Conservation (phyloP, 805 yeast species). For the Yamadazyma laniorum region DNA sequence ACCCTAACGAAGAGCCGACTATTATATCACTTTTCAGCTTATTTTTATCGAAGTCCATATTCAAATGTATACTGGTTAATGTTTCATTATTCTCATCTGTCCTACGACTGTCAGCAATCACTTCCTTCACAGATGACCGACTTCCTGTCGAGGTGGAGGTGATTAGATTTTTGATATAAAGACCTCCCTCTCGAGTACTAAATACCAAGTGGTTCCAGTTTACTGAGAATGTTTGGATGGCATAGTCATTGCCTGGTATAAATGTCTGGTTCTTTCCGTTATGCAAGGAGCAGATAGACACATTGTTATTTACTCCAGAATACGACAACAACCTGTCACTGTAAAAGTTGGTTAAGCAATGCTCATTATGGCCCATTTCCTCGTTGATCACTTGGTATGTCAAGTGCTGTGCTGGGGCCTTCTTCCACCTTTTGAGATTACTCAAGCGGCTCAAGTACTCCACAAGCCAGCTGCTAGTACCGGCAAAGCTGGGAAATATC, state of each 20-base stretch:
- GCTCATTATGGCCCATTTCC: slow-evolving; percentile 15
- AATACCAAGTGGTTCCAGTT: slow-evolving; percentile 34
- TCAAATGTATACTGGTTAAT: slow-evolving; percentile 15
- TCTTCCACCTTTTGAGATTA: slow-evolving; percentile 38
- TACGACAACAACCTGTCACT: slow-evolving; percentile 29
- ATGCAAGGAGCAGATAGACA: slow-evolving; percentile 28
- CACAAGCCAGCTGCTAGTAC: slow-evolving; percentile 44
- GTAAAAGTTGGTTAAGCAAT: slow-evolving; percentile 26
- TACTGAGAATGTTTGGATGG: slow-evolving; percentile 13
- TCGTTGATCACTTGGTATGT: slow-evolving; percentile 29
- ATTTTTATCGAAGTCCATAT: slow-evolving; percentile 23
- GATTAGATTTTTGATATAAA: slow-evolving; percentile 32
- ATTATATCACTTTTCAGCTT: slow-evolving; percentile 26
- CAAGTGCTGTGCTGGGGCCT: slow-evolving; percentile 28
- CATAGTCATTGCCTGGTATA: slow-evolving; percentile 30
- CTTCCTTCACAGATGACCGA: slow-evolving; percentile 19
- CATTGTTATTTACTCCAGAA: slow-evolving; percentile 25
- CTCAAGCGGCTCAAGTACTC: slow-evolving; percentile 45
- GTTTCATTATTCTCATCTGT: slow-evolving; percentile 11
- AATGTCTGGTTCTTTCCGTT: slow-evolving; percentile 39
- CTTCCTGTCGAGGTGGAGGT: slow-evolving; percentile 29
- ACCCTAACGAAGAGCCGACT: slow-evolving; percentile 23
- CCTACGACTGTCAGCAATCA: slow-evolving; percentile 11
- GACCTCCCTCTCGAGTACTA: slow-evolving; percentile 27
- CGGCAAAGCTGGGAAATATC: slow-evolving; percentile 43